Conservation (phyloP, 1,139 yeast genomes). For the Pichia norvegensis region DNA sequence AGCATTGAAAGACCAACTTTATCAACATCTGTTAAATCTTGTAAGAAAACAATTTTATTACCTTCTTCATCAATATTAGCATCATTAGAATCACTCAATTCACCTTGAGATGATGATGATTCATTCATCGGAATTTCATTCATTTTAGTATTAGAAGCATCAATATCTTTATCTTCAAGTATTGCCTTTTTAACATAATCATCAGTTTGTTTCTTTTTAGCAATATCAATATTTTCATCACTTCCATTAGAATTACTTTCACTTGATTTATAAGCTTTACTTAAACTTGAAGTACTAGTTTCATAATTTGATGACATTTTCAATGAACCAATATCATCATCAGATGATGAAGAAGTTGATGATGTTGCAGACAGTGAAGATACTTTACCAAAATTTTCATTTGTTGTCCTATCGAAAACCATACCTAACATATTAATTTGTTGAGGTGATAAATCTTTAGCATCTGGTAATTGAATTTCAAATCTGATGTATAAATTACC, state of each 20-base stretch:
- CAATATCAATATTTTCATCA: not conserved
- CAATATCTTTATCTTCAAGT: not conserved
- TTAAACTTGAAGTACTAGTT: conserved; percentile 8
- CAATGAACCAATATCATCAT: conserved; percentile 1
- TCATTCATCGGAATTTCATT: not conserved
- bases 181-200: not conserved
- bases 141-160: not conserved
- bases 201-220: not conserved
- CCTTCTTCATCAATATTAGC: not conserved
- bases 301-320: conserved; percentile 1
- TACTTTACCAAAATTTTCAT: not conserved
- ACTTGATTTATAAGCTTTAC: not conserved
- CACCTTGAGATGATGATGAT: not conserved
- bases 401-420: conserved; percentile 9
- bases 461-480: conserved; percentile 44
- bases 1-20: conserved; percentile 2
- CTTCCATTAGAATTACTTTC: conserved; percentile 1
- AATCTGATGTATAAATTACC: conserved; percentile 48
- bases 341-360: not conserved
- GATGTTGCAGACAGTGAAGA: conserved; percentile 3
- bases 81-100: conserved; percentile 1
- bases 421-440: conserved; percentile 32
- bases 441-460: conserved; percentile 31
- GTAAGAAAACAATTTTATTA: conserved; percentile 3
- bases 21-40: conserved; percentile 7